Conservation (phyloP, 2,329 filamentous ascomycete species). For the Diplodia intermedia region DNA sequence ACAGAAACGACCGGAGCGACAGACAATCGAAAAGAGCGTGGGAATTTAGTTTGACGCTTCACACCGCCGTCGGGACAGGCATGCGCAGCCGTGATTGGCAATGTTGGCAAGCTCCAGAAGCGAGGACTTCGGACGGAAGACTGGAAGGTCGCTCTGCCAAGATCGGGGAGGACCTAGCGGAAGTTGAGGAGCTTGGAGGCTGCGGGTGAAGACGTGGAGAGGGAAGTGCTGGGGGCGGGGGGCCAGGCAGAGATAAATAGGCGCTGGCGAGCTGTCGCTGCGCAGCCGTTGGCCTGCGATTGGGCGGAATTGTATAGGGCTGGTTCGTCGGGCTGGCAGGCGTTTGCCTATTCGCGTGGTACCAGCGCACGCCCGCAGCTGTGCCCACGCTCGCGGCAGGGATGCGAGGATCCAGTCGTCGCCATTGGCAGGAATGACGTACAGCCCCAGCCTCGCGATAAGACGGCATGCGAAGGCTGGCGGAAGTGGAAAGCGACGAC, state of each 20-base stretch:
- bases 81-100: conserved; percentile 23
- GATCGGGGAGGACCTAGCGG: conserved; percentile 22
- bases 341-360: conserved; percentile 25
- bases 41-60: conserved; percentile 32
- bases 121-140: conserved; percentile 12
- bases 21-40: conserved; percentile 29
- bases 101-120: conserved; percentile 22
- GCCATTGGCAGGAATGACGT: conserved; percentile 25
- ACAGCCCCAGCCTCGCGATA: conserved; percentile 29
- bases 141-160: conserved; percentile 22
- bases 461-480: not conserved
- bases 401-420: conserved; percentile 1
- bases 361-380: conserved; percentile 25
- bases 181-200: conserved; percentile 14
- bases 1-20: conserved; percentile 15
- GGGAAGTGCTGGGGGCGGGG: not conserved
- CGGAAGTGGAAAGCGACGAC: not conserved
- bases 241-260: conserved; percentile 9
- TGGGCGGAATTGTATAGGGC: conserved; percentile 5
- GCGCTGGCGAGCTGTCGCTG: conserved; percentile 17
- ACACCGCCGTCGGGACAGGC: conserved; percentile 22
- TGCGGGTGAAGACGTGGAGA: conserved; percentile 22
- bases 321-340: conserved; percentile 2
- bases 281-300: conserved; percentile 1
- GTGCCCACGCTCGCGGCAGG: conserved; percentile 11